A percentile compares a stretch with the other conserved stretches of the same genome.
Conservation (phyloP, 164 flowering plant genomes). For the Litsea cubeba region DNA sequence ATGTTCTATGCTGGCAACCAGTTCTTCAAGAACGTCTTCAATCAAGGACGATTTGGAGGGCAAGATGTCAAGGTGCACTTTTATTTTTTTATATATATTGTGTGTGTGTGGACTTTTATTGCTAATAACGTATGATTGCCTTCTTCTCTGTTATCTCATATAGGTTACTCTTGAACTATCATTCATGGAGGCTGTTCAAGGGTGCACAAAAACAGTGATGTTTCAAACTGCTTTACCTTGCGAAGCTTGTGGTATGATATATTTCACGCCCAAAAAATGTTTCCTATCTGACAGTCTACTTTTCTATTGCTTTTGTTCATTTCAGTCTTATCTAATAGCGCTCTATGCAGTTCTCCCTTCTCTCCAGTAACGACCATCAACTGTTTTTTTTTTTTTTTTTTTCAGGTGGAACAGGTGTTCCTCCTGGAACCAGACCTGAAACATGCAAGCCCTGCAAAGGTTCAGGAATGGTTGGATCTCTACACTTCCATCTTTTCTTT, state of each 20-base stretch:
- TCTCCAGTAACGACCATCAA: neutral
- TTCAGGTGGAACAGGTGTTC: constrained; percentile 92
- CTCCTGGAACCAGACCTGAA: constrained; percentile 93
- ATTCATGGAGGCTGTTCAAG: constrained; percentile 98
- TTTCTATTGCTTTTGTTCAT: neutral
- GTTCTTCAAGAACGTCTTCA: constrained; percentile 31
- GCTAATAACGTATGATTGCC: neutral
- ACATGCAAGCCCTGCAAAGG: constrained; percentile 82
- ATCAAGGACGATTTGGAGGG: constrained; percentile 39
- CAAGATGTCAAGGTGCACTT: constrained; percentile 56
- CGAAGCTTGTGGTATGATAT: constrained; percentile 69
- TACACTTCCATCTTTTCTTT: neutral
- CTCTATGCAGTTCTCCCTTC: neutral
- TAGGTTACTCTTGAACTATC: constrained; percentile 73
- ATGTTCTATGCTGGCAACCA: constrained; percentile 5
- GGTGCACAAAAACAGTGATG: constrained; percentile 73
- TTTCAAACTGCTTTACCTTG: constrained; percentile 69
- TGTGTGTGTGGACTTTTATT: neutral
- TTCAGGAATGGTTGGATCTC: constrained; percentile 66
- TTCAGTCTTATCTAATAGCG: neutral
- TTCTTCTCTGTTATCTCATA: neutral
- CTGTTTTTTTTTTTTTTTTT: neutral
- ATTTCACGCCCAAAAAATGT: neutral
- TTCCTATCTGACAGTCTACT: neutral
- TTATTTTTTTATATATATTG: no score